phyloP scores from a whole-genome alignment of 169 alveolate species.

The Eimeria praecox region DNA sequence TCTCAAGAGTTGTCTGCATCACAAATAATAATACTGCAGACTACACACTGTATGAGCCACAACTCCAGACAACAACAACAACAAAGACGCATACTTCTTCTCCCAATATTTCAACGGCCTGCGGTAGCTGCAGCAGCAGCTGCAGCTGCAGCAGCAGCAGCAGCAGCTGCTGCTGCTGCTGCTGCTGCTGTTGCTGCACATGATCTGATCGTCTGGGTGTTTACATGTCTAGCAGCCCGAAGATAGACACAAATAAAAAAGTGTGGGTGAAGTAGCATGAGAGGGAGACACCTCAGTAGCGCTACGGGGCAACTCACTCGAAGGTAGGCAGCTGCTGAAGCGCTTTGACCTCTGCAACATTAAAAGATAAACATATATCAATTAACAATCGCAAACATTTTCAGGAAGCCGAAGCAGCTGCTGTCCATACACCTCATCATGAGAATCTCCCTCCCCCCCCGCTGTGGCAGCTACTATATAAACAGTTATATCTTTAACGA shows the following conservation, averaged over 20 bases:
- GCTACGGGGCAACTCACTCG: slow-evolving; percentile 8
- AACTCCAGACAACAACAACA: slow-evolving; percentile 1
- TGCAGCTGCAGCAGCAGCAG: background rate
- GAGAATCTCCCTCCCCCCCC: background rate
- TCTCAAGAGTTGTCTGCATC: slow-evolving; percentile 71
- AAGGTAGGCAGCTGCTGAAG: slow-evolving; percentile 54
- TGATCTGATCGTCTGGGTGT: too few species aligned
- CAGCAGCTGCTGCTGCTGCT: background rate
- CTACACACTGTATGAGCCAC: background rate
- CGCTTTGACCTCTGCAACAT: slow-evolving; percentile 29
- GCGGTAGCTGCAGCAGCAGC: background rate
- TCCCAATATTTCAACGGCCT: background rate
- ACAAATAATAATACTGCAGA: background rate
- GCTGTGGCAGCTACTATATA: background rate
- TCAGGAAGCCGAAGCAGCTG: background rate
- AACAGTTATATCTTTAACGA: too few species aligned
- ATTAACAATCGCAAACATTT: background rate
- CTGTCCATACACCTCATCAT: background rate
- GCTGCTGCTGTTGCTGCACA: too few species aligned
- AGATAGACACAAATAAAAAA: background rate
- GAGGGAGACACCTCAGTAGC: too few species aligned
- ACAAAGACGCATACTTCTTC: background rate
- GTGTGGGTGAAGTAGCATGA: too few species aligned
- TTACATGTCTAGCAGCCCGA: background rate
- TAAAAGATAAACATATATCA: background rate